phyloP scores from a whole-genome alignment of 2,329 filamentous ascomycete species.

The Trichoderma sp. region DNA sequence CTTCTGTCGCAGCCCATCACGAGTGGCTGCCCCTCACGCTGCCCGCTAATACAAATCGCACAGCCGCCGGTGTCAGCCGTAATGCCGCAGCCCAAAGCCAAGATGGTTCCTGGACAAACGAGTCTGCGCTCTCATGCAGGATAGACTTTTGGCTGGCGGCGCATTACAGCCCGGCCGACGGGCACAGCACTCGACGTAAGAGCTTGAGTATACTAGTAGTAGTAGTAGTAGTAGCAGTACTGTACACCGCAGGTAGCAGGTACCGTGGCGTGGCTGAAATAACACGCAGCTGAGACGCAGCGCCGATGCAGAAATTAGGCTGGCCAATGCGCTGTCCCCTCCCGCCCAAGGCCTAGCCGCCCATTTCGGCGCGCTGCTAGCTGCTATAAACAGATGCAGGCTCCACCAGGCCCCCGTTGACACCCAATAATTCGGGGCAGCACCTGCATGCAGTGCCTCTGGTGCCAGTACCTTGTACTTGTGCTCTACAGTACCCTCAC shows the following conservation, averaged over 20 bases:
- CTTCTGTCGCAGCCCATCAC: background rate
- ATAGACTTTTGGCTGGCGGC: background rate
- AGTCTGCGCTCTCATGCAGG: background rate
- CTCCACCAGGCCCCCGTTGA: slow-evolving; percentile 19
- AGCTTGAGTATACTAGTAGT: too few relatives aligned
- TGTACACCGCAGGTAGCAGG: background rate
- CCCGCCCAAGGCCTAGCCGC: slow-evolving; percentile 1
- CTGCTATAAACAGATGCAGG: slow-evolving; percentile 21
- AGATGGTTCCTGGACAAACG: background rate
- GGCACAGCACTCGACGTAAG: background rate
- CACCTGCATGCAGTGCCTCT: background rate
- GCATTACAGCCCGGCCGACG: background rate
- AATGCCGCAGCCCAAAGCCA: background rate
- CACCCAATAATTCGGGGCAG: slow-evolving; percentile 14
- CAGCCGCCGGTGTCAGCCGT: slow-evolving; percentile 6
- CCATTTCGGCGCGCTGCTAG: background rate
- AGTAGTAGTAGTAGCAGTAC: too few relatives aligned
- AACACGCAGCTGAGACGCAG: background rate
- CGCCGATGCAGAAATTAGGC: slow-evolving; percentile 11
- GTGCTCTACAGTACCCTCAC: background rate
- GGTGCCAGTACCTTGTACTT: background rate
- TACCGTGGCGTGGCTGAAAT: background rate
- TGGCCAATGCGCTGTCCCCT: background rate
- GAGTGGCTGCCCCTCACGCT: slow-evolving; percentile 11
- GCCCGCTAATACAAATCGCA: background rate